These are phyloP conservation scores for Magnusiomyces fungicola DNA, from an alignment of 1,139 yeast species.

Conservation along the genomic window DNA sequence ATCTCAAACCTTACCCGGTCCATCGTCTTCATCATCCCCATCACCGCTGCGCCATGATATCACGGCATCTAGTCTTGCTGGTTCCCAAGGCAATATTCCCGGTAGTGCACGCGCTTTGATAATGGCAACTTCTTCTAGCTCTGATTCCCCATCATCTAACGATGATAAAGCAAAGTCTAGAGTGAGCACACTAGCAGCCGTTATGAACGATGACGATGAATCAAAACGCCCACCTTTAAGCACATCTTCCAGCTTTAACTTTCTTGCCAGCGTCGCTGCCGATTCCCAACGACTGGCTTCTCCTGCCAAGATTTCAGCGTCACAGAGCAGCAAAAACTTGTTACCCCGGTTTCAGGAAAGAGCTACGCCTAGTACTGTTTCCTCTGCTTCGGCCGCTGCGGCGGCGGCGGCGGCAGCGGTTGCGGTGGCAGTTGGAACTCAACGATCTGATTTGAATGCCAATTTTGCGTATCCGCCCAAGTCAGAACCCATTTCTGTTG, in stretches of 20 bases:
- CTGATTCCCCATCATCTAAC: neutral
- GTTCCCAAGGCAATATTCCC: no score
- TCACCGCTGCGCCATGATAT: neutral
- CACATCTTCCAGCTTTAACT: slow-evolving; percentile 8
- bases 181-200: neutral
- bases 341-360: neutral
- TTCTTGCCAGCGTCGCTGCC: slow-evolving; percentile 12
- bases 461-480: slow-evolving; percentile 2
- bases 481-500: neutral
- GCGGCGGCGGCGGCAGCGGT: neutral
- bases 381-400: neutral
- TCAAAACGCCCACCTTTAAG: neutral
- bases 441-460: neutral
- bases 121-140: neutral
- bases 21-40: neutral
- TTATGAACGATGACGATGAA: neutral
- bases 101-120: no score
- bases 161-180: neutral
- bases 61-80: neutral
- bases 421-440: neutral
- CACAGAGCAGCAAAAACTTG: neutral
- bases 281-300: slow-evolving; percentile 5
- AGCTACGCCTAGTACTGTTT: neutral
- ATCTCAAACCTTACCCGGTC: neutral
- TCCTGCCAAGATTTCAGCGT: neutral